Base-by-base conservation (phyloP, 768 basidiomycete species). In the Suillus subaureus region DNA sequence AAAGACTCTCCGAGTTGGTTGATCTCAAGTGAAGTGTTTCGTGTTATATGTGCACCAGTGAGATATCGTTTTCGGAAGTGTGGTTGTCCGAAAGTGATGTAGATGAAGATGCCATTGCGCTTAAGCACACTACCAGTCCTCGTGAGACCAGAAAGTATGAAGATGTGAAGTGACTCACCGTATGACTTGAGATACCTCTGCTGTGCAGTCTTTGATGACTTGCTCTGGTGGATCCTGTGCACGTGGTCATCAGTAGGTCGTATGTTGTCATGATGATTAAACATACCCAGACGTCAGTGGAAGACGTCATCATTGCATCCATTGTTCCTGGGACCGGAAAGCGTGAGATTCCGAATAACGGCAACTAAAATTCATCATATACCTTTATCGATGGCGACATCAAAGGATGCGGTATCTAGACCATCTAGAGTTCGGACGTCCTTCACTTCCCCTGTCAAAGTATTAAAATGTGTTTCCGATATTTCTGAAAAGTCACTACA, bases 271-370 rank as follows among this genome's bases (percentile, higher is more conserved):
- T 12, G 1, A 26, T 58, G 5, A 45, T 43, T 16, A 12, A 60
- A 68, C 83, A 61, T 69, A 90, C 92, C 93, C 93, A 94, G 64
- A 93, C 88, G 69, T 93, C 90, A 21, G 89, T 89, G 72, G 92
- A 91, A 1, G 85, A 81, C 0, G 93, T 88, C 88, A 94, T 88
- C 90, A 95, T 91, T 3, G 92, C 91, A 73, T 95, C 93, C 92
- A 95, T 93, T 2, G 93, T 94, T 18, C 91, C 84, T 86, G 64
- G 39, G 5, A 13, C 13, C 47, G 26, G 33, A 12, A 35, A 23
- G 37, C 67, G 28, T 57, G 6, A 55, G 26, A 63, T 15, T 21
- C 16, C 16, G 31, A n/a, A 62, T 28, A 12, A n/a, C 39, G 52
- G 28, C 13, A n/a, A 21, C 15, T 31, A 3, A 51, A n/a, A 28